Evolutionary conservation across 2,329 filamentous ascomycete species (phyloP), one percentile per base, ranked within the genome.

Genomic region (Zymoseptoria crescenta): DNA sequence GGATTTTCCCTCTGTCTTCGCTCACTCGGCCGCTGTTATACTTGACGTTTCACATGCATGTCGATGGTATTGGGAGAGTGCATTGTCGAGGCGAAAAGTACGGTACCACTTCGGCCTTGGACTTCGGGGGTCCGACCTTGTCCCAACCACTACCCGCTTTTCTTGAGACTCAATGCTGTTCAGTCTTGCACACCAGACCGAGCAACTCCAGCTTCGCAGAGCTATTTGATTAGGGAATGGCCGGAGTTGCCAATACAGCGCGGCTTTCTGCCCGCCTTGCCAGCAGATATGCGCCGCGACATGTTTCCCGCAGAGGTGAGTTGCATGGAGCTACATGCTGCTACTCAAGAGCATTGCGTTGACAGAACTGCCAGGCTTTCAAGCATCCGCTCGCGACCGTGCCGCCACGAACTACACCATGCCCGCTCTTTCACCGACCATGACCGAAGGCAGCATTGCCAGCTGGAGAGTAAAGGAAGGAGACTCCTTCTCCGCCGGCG

Each of bases 381-480:
- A 64, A 35, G 59, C 64, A 49, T 67, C 66, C 9, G 58, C 64
- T 30, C 62, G 66, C 49, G 58, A 65, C 68, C 80, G 87, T 67
- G 90, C 87, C 54, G 91, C 90, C 24, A 87, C 91, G 65, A 94
- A 92, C 76, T 91, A 95, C 77, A 88, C 86, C 57, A 96, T 96
- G 91, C 91, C 91, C 27, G 91, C 91, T 49, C 82, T 96, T 64
- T 95, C 90, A 62, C 91, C 91, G 58, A 96, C 91, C 59, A 96
- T 96, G 91, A 96, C 90, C 63, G 91, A 96, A 76, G 91, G 91
- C 62, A 94, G 91, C 75, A 95, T 96, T 70, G 83, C 88, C 53
- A 83, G 76, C 62, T 96, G 91, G 91, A 88, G 86, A 74, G 82
- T 95, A 69, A 93, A 93, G 75, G 91, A 95, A 78, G 91, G 90